Base-by-base conservation (phyloP, 495 filamentous ascomycete species). In the Daldinia bambusicola region DNA sequence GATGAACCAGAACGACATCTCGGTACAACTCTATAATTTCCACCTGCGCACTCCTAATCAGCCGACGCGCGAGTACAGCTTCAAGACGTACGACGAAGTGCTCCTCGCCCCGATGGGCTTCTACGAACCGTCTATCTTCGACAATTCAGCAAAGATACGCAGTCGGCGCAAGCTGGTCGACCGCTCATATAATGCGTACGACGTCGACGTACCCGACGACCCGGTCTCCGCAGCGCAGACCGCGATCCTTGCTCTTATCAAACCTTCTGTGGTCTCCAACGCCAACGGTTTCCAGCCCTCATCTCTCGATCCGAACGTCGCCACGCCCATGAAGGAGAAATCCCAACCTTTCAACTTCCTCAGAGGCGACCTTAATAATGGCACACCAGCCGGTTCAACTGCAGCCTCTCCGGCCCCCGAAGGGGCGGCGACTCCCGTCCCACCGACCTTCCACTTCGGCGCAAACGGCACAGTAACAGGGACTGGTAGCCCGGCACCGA, bases 31-130 rank as follows among this genome's bases (percentile, higher is more conserved):
- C 18, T 91, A 84, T 78, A 89, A 95, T 71, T 98, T 98, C 76
- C 92, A 97, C 76, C 85, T 99, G 12, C 90, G 95, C 20, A 91
- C 93, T 2, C 89, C 92, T 0, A 94, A 92, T 20, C 90, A 95
- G 78, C 91, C 95, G 61, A 98, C 95, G 2, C 85, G 88, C 67
- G 97, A 95, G 77, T 98, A 96, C 80, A 84, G 85, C 16, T 98
- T 97, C 83, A 98, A 97, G 83, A 92, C 89, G 6, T 98, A 98
- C 76, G 95, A 99, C 71, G 94, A 98, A 74, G 89, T 94, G 2
- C 91, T 95, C 69, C 84, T 99, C 16, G 92, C 96, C 1, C 92
- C 94, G 9, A 92, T 97, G 89, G 95, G 90, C 18, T 90, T 91
- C 79, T 98, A 94, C 76, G 91, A 94, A 52, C 95, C 95, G 2